Conservation (phyloP, 129 eudicot species). For the Lonicera japonica region DNA sequence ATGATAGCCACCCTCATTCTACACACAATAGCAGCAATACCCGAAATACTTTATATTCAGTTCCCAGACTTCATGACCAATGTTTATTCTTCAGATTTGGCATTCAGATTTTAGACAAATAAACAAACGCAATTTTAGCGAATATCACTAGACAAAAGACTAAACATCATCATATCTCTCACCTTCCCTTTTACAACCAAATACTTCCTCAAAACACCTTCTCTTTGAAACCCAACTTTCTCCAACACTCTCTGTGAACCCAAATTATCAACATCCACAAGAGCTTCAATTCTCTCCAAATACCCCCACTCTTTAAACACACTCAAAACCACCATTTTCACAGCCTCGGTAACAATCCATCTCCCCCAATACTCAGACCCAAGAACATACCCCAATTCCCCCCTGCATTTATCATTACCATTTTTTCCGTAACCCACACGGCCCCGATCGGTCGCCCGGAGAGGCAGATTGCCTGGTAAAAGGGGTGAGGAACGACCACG, state of each 20-base stretch:
- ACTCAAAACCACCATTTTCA: slow-evolving; percentile 18
- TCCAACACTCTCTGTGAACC: slow-evolving; percentile 43
- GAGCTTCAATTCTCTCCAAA: slow-evolving; percentile 40
- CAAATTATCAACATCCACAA: slow-evolving; percentile 28
- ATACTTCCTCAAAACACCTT: slow-evolving; percentile 40
- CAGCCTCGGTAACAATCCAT: slow-evolving; percentile 37
- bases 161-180: slow-evolving; percentile 22
- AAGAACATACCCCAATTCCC: slow-evolving; percentile 38
- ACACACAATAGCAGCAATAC: too few relatives aligned
- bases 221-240: slow-evolving; percentile 38
- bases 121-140: neutral
- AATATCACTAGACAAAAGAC: slow-evolving; percentile 18
- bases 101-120: too few relatives aligned
- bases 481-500: slow-evolving; percentile 33
- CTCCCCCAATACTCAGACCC: slow-evolving; percentile 35
- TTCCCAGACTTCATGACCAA: too few relatives aligned
- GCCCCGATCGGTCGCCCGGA: slow-evolving; percentile 21
- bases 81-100: too few relatives aligned
- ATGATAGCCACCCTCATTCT: too few relatives aligned
- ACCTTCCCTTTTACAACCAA: slow-evolving; percentile 15
- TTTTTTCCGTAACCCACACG: slow-evolving; percentile 16
- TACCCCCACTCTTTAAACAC: slow-evolving; percentile 34
- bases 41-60: too few relatives aligned
- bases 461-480: slow-evolving; percentile 20
- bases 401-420: slow-evolving; percentile 18